Percentiles rank a stretch among this genome's conserved stretches.
Conservation (phyloP, 164 flowering plant species). For the Litsea cubeba region DNA sequence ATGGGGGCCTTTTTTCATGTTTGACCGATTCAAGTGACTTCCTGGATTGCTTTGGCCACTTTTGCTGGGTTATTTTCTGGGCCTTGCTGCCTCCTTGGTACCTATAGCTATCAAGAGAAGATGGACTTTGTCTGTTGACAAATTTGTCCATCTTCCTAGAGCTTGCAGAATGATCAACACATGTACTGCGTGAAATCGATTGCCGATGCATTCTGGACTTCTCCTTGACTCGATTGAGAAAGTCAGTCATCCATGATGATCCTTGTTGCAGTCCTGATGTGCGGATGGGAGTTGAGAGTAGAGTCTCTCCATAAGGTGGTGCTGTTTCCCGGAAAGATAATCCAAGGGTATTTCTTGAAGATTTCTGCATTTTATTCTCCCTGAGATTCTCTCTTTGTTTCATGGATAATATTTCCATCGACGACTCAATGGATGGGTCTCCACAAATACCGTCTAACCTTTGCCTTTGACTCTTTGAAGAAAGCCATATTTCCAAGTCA, state of each 20-base stretch:
- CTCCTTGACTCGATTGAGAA: slow-evolving; percentile 76
- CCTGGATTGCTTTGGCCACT: slow-evolving; percentile 35
- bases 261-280: slow-evolving; percentile 41
- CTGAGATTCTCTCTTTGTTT: slow-evolving; percentile 21
- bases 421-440: slow-evolving; percentile 16
- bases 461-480: slow-evolving; percentile 20
- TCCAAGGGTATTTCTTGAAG: slow-evolving; percentile 17
- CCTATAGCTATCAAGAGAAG: slow-evolving; percentile 64
- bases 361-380: slow-evolving; percentile 21
- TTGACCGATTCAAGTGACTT: slow-evolving; percentile 28
- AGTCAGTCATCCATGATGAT: slow-evolving; percentile 88
- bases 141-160: slow-evolving; percentile 30
- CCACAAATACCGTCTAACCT: slow-evolving; percentile 16
- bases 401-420: slow-evolving; percentile 15
- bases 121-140: slow-evolving; percentile 75
- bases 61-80: slow-evolving; percentile 33
- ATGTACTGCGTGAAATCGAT: slow-evolving; percentile 34
- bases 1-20: slow-evolving; percentile 29
- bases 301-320: slow-evolving; percentile 32
- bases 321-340: slow-evolving; percentile 21
- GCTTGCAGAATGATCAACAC: slow-evolving; percentile 27
- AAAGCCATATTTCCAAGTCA: slow-evolving; percentile 27
- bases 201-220: slow-evolving; percentile 56
- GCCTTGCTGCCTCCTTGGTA: slow-evolving; percentile 55
- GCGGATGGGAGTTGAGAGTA: slow-evolving; percentile 48